Conservation (phyloP, 1,284 basidiomycete genomes). For the Stereum hirsutum region DNA sequence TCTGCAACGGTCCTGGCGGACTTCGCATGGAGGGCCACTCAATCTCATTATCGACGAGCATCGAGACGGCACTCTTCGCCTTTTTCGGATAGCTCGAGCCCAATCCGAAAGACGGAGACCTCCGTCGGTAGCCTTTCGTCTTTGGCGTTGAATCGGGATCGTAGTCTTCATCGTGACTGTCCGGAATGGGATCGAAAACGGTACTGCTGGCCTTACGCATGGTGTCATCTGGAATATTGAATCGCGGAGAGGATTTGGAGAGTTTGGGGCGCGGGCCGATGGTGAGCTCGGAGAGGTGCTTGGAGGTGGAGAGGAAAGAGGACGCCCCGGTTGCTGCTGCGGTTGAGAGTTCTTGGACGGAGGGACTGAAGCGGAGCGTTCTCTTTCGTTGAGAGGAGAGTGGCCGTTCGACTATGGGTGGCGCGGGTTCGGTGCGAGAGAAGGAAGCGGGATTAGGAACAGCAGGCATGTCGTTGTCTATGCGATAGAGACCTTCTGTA, state of each 20-base stretch:
- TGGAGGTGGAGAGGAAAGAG: background rate
- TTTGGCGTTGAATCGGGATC: too few species aligned
- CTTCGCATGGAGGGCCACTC: background rate
- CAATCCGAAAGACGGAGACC: background rate
- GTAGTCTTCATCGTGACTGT: too few species aligned
- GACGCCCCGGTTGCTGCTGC: background rate
- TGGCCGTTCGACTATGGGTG: too few species aligned
- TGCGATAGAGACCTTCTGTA: too few species aligned
- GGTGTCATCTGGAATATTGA: constrained; percentile 3
- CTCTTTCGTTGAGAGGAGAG: background rate
- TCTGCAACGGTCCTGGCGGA: constrained; percentile 9
- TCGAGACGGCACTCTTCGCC: constrained; percentile 1
- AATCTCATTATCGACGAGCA: too few species aligned
- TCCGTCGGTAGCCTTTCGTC: too few species aligned
- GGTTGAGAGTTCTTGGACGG: background rate
- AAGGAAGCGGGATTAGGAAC: too few species aligned
- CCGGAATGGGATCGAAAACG: constrained; percentile 10
- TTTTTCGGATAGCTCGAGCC: background rate
- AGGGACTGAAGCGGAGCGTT: too few species aligned
- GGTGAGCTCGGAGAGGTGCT: constrained; percentile 4
- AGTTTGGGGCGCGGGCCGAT: constrained; percentile 11
- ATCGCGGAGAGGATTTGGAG: constrained; percentile 3
- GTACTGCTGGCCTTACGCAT: constrained; percentile 13
- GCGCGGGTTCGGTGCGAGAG: too few species aligned
- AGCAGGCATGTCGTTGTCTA: too few species aligned